These are phyloP conservation scores for Hebeloma cylindrosporum DNA, from an alignment of 768 basidiomycete species.

Conservation along the genomic window DNA sequence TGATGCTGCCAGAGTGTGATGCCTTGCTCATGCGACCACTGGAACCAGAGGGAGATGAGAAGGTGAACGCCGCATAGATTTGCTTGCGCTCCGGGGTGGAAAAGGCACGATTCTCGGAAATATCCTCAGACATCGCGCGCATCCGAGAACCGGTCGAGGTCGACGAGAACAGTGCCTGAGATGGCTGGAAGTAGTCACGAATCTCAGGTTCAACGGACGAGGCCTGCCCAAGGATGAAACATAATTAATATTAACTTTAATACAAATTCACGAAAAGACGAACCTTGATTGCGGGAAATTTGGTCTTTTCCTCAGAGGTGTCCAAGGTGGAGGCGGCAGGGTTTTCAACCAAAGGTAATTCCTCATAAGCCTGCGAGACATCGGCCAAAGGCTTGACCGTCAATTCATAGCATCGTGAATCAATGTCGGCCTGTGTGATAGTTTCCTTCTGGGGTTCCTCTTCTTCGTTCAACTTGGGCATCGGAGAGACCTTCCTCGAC, in stretches of 20 bases:
- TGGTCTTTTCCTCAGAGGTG: constrained; percentile 31
- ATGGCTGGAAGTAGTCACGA: constrained; percentile 51
- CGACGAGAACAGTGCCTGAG: constrained; percentile 30
- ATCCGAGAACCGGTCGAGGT: constrained; percentile 24
- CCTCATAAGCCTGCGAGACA: constrained; percentile 68
- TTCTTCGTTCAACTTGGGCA: constrained; percentile 58
- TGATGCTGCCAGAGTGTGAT: constrained; percentile 32
- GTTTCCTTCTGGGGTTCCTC: constrained; percentile 39
- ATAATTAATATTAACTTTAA: constrained; percentile 11
- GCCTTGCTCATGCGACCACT: constrained; percentile 52
- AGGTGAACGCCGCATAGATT: constrained; percentile 76
- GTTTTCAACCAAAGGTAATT: constrained; percentile 31
- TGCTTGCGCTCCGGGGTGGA: constrained; percentile 74
- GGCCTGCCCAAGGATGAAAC: constrained; percentile 38
- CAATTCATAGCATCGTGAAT: constrained; percentile 77
- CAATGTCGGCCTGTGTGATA: constrained; percentile 53
- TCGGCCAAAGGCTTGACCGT: constrained; percentile 80
- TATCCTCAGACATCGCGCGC: constrained; percentile 27
- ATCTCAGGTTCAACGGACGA: constrained; percentile 56
- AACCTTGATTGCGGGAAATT: constrained; percentile 50
- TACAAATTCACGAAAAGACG: constrained; percentile 23
- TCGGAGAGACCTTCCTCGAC: constrained; percentile 51
- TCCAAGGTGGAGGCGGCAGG: constrained; percentile 26
- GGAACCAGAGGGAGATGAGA: constrained; percentile 69
- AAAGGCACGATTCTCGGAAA: constrained; percentile 41